Conservation (phyloP, 1,139 yeast genomes). For the Yamadazyma conglobata region DNA sequence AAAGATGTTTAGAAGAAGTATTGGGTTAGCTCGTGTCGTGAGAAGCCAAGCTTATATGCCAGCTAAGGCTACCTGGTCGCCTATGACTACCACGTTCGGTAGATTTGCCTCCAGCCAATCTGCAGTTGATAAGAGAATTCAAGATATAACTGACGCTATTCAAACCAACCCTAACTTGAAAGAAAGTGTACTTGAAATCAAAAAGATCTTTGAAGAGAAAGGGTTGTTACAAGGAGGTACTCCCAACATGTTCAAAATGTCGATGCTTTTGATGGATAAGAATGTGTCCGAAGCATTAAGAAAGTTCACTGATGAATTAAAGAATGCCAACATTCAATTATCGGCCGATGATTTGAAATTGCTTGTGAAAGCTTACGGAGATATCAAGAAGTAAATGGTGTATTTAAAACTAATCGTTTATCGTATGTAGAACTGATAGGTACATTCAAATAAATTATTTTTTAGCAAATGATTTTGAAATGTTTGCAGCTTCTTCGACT, state of each 20-base stretch:
- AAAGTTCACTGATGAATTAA: conserved; percentile 31
- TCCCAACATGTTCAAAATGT: conserved; percentile 36
- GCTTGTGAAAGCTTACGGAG: conserved; percentile 14
- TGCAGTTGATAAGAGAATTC: conserved; percentile 17
- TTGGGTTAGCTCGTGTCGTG: no score
- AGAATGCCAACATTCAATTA: conserved; percentile 29
- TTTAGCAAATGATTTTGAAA: conserved; percentile 77
- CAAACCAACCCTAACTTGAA: conserved; percentile 27
- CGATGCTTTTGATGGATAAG: conserved; percentile 35
- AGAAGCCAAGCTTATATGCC: no score
- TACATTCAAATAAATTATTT: conserved; percentile 34
- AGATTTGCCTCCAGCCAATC: conserved; percentile 9
- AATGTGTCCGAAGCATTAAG: conserved; percentile 32
- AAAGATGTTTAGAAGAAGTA: no score
- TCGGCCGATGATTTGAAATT: conserved; percentile 34
- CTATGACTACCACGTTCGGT: no score
- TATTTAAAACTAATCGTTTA: no score
- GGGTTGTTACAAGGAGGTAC: conserved; percentile 32
- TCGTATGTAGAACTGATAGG: no score
- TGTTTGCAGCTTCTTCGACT: conserved; percentile 83
- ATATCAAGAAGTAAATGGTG: not conserved
- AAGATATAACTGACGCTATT: conserved; percentile 19
- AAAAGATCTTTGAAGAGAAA: conserved; percentile 27
- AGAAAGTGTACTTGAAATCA: conserved; percentile 29
- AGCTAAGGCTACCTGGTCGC: no score